Evolutionary conservation across 306 rosid species (phyloP), one percentile per base, ranked within the genome.

Genomic region (Fragaria iinumae): DNA sequence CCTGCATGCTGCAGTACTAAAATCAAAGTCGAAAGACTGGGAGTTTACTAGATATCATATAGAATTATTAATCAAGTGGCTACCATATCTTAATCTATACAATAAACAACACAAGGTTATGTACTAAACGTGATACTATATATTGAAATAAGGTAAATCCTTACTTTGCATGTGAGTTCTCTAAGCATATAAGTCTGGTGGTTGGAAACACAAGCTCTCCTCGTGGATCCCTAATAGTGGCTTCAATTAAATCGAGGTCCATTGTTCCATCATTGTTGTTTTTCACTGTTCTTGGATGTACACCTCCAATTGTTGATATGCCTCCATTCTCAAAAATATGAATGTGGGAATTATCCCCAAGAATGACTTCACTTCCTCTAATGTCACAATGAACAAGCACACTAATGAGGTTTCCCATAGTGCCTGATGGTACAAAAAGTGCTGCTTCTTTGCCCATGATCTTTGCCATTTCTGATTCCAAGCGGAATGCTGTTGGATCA

Each of bases 341-440:
- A 65, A 94, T 92, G 76, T 92, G 96, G 64, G 89, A 88, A 86
- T 78, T 90, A 79, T 92, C 73, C 11, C 98, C 98, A 25, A 94
- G 93, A 80, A 94, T 88, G 21, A 94, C 96, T 81, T 94, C 98
- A 78, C 96, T 92, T 39, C 98, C 98, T 86, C 98, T 86, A 23
- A 87, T 48, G 50, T 94, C 95, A 75, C 98, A 94, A 73, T 92
- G 98, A 4, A 82, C 89, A 70, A 95, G 97, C 59, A 95, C 96
- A 75, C 92, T 83, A 11, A 95, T 87, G 47, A 95, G 98, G 81
- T 95, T 95, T 21, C 96, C 97, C 98, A 95, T 95, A 0, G 98
- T 95, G 25, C 98, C 98, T 6, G 98, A 95, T 9, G 98, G 92
- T 56, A 95, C 97, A 75, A 92, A 95, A 75, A 95, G 85, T 5